Percentiles rank a stretch among this genome's conserved stretches.
phyloP scores from a whole-genome alignment of 768 basidiomycete species.

The Pleurotus citrinopileatus region DNA sequence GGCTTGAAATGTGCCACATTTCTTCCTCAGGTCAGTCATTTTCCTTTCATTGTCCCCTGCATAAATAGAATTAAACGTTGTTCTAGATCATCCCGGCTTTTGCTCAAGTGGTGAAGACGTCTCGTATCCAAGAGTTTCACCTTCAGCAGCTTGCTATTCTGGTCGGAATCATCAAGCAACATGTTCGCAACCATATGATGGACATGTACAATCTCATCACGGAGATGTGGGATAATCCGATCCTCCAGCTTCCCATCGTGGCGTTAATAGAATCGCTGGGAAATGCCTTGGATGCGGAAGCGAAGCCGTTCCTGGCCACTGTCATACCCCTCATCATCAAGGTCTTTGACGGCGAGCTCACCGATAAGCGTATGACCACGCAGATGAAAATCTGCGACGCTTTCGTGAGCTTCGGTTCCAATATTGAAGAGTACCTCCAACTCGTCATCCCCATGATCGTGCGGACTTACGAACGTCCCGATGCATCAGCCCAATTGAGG shows the following conservation, averaged over 20 bases:
- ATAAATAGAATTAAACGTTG: background rate
- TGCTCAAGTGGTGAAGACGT: constrained; percentile 79
- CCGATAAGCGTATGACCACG: constrained; percentile 71
- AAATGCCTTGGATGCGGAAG: constrained; percentile 92
- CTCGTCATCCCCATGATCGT: constrained; percentile 95
- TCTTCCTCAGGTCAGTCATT: constrained; percentile 72
- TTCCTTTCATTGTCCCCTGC: background rate
- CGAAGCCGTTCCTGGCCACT: constrained; percentile 91
- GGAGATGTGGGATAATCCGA: constrained; percentile 85
- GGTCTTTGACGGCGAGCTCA: constrained; percentile 86
- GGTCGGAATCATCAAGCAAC: constrained; percentile 95
- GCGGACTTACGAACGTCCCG: constrained; percentile 81
- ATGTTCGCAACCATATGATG: constrained; percentile 87
- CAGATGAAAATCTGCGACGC: constrained; percentile 94
- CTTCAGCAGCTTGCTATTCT: constrained; percentile 94
- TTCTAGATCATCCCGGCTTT: constrained; percentile 92
- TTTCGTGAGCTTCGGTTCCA: constrained; percentile 91
- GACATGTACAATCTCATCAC: constrained; percentile 83
- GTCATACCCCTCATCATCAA: constrained; percentile 88
- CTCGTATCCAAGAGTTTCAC: constrained; percentile 88
- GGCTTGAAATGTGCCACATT: constrained; percentile 95
- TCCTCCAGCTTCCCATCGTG: constrained; percentile 89
- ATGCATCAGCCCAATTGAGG: constrained; percentile 70
- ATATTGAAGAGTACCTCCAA: constrained; percentile 97
- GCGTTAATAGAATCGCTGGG: constrained; percentile 90